Evolutionary conservation across 257 asterid species (phyloP).

Genomic region (Solanum rostratum): DNA sequence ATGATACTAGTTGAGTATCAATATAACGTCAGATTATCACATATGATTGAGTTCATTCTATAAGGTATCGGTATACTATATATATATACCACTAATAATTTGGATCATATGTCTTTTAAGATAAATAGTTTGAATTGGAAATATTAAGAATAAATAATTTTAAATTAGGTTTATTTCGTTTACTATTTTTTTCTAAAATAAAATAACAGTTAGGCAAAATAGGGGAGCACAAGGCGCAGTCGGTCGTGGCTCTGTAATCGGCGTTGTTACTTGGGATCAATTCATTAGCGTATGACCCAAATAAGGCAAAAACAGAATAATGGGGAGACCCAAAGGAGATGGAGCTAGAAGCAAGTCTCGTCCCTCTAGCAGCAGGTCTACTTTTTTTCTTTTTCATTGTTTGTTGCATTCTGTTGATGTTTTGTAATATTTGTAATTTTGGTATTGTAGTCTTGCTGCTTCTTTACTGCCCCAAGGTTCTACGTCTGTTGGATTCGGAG

Average conservation of each 20-base stretch:
- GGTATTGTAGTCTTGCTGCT: slow-evolving; percentile 65
- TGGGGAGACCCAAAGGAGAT: slow-evolving; percentile 97
- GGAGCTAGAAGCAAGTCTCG: slow-evolving; percentile 94
- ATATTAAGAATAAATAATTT: too few relatives aligned
- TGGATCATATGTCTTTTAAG: too few relatives aligned
- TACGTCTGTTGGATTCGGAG: slow-evolving; percentile 77
- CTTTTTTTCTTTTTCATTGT: neutral
- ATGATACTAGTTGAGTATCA: too few relatives aligned
- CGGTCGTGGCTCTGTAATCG: neutral
- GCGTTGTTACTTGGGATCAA: neutral
- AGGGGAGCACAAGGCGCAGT: neutral
- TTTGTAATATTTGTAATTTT: neutral
- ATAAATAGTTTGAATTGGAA: too few relatives aligned
- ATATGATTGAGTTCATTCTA: too few relatives aligned
- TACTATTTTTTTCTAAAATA: too few relatives aligned
- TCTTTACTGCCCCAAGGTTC: slow-evolving; percentile 79
- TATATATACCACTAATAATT: too few relatives aligned
- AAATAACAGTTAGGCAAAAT: too few relatives aligned
- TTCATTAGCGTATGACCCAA: neutral
- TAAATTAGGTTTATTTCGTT: too few relatives aligned
- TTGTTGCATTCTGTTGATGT: neutral
- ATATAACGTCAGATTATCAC: too few relatives aligned
- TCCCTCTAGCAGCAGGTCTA: slow-evolving; percentile 97
- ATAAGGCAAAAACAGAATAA: slow-evolving; percentile 7
- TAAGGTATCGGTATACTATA: too few relatives aligned